Base-by-base conservation (phyloP, 164 flowering plant species). In the Protea cynaroides region DNA sequence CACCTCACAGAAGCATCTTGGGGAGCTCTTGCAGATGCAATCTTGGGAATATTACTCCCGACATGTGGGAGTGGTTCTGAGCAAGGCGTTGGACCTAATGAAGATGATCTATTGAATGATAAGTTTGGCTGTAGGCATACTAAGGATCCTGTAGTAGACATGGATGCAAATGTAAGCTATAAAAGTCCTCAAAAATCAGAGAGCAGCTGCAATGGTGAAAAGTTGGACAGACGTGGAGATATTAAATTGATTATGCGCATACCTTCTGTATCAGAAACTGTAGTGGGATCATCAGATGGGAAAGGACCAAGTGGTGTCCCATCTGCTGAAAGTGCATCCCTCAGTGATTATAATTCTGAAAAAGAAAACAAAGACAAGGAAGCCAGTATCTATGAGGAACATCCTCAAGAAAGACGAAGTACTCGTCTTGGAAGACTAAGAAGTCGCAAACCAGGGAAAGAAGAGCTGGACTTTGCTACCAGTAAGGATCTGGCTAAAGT, bases 361-460 rank as follows among this genome's bases (percentile, higher is more conserved):
- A 80, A 75, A 65, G 65, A 66, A 58, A 74, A 56, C 52, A 85
- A 81, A 69, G 89, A 78, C 68, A 91, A 86, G 64, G 95, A 85
- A 67, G 71, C 69, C 21, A 66, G 40, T 65, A 13, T 51, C 18
- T 75, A 63, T 62, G 96, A 89, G 46, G 97, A 89, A 65, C 96
- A 86, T 59, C 88, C 85, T 49, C 92, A 88, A 25, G 99, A 91
- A 76, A 83, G 99, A 64, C 83, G 99, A 53, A 94, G 99, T 74
- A 80, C 83, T 66, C 92, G 99, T 29, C 88, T 90, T 67, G 94
- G 81, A 76, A 84, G 90, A 60, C 96, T 91, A 61, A 78, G 92
- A 69, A 91, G 79, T 76, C 90, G 92, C 59, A 91, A 88, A 78
- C 91, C 99, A n/a, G 96, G 81, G 61, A 89, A 85, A 78, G 96